These are phyloP conservation scores for Kregervanrija pseudodelftensis DNA, from an alignment of 805 yeast species.

Conservation along the genomic window DNA sequence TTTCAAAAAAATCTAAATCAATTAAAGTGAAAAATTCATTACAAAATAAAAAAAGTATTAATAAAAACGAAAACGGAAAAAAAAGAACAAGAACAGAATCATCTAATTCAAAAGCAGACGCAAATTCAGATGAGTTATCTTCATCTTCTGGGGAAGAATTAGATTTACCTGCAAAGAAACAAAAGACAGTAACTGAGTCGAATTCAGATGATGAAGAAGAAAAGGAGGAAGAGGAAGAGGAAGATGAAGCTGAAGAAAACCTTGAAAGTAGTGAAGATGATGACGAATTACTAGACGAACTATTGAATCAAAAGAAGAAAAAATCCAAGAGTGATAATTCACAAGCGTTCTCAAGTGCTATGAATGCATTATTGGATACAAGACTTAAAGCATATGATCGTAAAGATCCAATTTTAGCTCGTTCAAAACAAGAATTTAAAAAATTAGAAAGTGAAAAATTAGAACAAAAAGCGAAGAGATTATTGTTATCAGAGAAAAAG, in stretches of 20 bases:
- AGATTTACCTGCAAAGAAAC: not conserved
- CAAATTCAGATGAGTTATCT: not conserved
- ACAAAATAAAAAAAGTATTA: not conserved
- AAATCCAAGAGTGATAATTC: slow-evolving; percentile 64
- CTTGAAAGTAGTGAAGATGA: slow-evolving; percentile 19
- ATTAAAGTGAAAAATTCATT: no score
- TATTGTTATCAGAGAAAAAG: slow-evolving; percentile 64
- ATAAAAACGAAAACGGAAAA: not conserved
- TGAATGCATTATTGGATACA: slow-evolving; percentile 77
- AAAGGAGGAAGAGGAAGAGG: slow-evolving; percentile 3
- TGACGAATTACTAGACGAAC: slow-evolving; percentile 27
- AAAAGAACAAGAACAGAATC: not conserved
- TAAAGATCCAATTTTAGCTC: slow-evolving; percentile 82
- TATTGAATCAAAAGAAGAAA: slow-evolving; percentile 35
- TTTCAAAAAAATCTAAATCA: no score
- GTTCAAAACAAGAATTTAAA: slow-evolving; percentile 63
- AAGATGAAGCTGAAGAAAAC: slow-evolving; percentile 13
- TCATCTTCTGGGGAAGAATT: not conserved
- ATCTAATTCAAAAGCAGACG: not conserved
- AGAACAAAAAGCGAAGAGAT: slow-evolving; percentile 75
- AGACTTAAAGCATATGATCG: slow-evolving; percentile 84
- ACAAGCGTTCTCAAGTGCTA: slow-evolving; percentile 71
- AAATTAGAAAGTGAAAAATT: slow-evolving; percentile 74
- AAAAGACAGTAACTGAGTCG: slow-evolving; percentile 4
- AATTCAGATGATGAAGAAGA: slow-evolving; percentile 9